These are phyloP conservation scores for Lipomyces spencermartinsiae DNA, from an alignment of 805 yeast species.

Conservation along the genomic window DNA sequence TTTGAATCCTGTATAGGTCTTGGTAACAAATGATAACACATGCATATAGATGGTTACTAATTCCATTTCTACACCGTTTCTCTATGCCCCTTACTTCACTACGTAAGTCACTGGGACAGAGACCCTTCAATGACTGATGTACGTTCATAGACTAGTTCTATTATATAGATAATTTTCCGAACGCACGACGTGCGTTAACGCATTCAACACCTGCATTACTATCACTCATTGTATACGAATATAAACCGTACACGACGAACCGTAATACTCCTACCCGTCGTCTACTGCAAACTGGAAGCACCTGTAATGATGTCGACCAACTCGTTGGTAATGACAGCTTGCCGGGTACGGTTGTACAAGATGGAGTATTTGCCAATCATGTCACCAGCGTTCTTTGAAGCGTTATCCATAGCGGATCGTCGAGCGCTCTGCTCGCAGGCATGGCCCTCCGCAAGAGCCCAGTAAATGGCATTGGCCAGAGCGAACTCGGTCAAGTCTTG, in stretches of 20 bases:
- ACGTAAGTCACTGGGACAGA: background rate
- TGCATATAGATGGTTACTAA: too few species aligned
- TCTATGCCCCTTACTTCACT: background rate
- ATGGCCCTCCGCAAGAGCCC: constrained; percentile 97
- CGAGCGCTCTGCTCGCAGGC: constrained; percentile 98
- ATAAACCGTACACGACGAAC: background rate
- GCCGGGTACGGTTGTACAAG: constrained; percentile 99
- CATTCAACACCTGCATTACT: background rate
- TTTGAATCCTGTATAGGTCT: too few species aligned
- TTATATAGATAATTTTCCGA: background rate
- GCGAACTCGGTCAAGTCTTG: constrained; percentile 75
- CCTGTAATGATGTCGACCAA: constrained; percentile 99
- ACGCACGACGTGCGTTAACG: background rate
- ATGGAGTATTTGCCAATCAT: constrained; percentile 96
- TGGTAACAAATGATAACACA: too few species aligned
- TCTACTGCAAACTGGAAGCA: constrained; percentile 95
- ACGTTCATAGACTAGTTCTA: background rate
- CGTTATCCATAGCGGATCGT: constrained; percentile 99
- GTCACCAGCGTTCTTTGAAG: constrained; percentile 99
- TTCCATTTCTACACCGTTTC: background rate
- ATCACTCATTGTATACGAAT: background rate
- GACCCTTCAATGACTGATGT: too few species aligned
- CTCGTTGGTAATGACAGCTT: constrained; percentile 99
- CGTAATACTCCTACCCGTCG: background rate
- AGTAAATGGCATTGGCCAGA: constrained; percentile 84